Conservation (phyloP, 768 basidiomycete genomes). For the Phlebiopsis flavidoalba region DNA sequence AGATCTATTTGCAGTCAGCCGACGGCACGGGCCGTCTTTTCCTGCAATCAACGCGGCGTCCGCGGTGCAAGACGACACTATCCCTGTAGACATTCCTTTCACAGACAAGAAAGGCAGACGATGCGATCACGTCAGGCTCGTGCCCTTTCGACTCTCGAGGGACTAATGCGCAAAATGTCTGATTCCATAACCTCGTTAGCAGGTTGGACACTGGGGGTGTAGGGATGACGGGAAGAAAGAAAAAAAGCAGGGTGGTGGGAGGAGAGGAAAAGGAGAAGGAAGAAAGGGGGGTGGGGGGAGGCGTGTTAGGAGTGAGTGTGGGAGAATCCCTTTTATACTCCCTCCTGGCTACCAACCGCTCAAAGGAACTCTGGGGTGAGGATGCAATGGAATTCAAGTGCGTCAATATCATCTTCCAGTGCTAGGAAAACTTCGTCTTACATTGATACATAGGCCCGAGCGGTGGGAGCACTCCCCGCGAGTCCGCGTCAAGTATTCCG, state of each 20-base stretch:
- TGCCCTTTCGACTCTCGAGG: conserved; percentile 14
- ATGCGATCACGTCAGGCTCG: conserved; percentile 12
- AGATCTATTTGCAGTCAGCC: conserved; percentile 43
- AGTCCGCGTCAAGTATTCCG: conserved; percentile 40
- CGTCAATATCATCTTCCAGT: conserved; percentile 7
- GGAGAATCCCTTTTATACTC: conserved; percentile 38
- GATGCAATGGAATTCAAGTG: conserved; percentile 62
- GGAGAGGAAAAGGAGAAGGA: conserved; percentile 11
- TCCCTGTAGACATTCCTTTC: conserved; percentile 22
- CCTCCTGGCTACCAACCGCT: conserved; percentile 49
- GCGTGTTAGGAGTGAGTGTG: conserved; percentile 10
- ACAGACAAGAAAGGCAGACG: conserved; percentile 13
- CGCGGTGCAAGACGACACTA: conserved; percentile 11
- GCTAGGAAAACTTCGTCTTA: not conserved
- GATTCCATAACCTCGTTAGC: conserved; percentile 44
- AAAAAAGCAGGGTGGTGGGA: too few relatives aligned
- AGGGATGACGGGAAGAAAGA: conserved; percentile 56
- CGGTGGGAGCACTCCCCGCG: conserved; percentile 50
- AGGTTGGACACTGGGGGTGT: conserved; percentile 36
- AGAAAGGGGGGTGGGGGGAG: too few relatives aligned
- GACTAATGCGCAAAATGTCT: conserved; percentile 20
- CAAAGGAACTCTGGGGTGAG: conserved; percentile 53
- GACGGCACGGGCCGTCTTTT: conserved; percentile 49
- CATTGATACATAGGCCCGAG: conserved; percentile 43
- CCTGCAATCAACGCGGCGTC: conserved; percentile 5